Base-by-base conservation (phyloP, 768 basidiomycete species). In the Serendipita sp. region DNA sequence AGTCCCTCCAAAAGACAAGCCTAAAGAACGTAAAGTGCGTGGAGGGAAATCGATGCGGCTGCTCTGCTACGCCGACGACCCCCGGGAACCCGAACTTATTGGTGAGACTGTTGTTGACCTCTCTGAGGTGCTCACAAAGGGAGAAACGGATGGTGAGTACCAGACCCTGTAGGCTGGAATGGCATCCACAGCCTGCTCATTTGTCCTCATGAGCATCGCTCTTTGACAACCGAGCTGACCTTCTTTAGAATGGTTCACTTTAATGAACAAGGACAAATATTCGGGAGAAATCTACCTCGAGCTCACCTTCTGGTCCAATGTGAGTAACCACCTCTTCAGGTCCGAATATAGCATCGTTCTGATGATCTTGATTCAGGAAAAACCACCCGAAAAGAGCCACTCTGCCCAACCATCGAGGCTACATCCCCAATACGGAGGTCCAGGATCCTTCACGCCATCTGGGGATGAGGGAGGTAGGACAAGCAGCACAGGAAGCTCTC, bases 251-350 rank as follows among this genome's bases (percentile, higher is more conserved):
- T 98, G 94, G 96, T 93, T 95, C 71, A 85, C 85, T 22, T 77
- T 98, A 28, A 82, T 79, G 72, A 80, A 88, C 75, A 97, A 94
- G 73, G 90, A 90, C 66, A 90, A 90, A 67, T 97, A 96, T 71
- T 84, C 85, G 28, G 96, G 96, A 4, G 95, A 98, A 72, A 85
- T 99, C 13, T 98, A 95, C 70, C 77, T 98, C 22, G 96, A 99
- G 71, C 72, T 98, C 69, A 99, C 96, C 0, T 98, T 95, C 75
- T 99, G 90, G 84, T 93, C 93, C 9, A 90, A 91, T 71, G 90
- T 90, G 65, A 63, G 86, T 79, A 22, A 22, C 1, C 20, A 0
- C 22, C 34, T 11, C 14, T 42, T 17, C n/a, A 24, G 20, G 16
- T 60, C 5, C 42, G 38, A 13, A 31, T 51, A 44, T 30, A 61